Conservation (phyloP, 2,329 filamentous ascomycete genomes). For the Stenocarpella maydis region DNA sequence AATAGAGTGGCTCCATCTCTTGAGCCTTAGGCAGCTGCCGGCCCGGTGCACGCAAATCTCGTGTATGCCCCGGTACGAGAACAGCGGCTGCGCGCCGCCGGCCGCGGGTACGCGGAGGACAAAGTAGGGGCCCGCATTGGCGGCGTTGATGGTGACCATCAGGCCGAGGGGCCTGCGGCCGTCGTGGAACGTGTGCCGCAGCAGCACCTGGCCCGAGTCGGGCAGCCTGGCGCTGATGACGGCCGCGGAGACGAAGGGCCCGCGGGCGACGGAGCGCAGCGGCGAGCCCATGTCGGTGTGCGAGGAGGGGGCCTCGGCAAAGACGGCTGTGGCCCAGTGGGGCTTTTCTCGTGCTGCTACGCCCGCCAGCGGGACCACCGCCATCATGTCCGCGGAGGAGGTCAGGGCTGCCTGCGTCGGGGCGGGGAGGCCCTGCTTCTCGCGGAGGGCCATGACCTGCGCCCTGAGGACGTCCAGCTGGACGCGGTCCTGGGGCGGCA, state of each 20-base stretch:
- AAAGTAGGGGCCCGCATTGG: constrained; percentile 55
- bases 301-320: constrained; percentile 61
- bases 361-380: constrained; percentile 34
- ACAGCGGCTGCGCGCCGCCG: constrained; percentile 47
- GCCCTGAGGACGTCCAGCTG: constrained; percentile 57
- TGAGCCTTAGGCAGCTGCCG: constrained; percentile 57
- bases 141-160: constrained; percentile 58
- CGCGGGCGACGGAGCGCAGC: constrained; percentile 10
- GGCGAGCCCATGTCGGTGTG: constrained; percentile 44
- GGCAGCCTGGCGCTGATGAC: constrained; percentile 51
- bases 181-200: constrained; percentile 67
- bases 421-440: constrained; percentile 56
- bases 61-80: constrained; percentile 61
- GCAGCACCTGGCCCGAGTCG: constrained; percentile 59
- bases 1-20: constrained; percentile 58
- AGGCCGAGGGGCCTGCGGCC: constrained; percentile 60
- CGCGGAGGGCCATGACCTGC: constrained; percentile 60
- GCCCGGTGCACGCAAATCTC: constrained; percentile 62
- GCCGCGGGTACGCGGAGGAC: constrained; percentile 53
- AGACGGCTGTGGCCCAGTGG: constrained; percentile 70
- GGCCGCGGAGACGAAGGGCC: constrained; percentile 55
- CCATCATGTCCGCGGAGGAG: background rate
- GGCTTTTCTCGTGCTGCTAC: constrained; percentile 48
- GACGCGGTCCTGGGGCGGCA: constrained; percentile 60
- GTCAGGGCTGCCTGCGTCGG: constrained; percentile 20